A percentile compares a stretch with the other conserved stretches of the same genome.
phyloP scores from a whole-genome alignment of 441 rosid genomes.

The Corymbia citriodora region DNA sequence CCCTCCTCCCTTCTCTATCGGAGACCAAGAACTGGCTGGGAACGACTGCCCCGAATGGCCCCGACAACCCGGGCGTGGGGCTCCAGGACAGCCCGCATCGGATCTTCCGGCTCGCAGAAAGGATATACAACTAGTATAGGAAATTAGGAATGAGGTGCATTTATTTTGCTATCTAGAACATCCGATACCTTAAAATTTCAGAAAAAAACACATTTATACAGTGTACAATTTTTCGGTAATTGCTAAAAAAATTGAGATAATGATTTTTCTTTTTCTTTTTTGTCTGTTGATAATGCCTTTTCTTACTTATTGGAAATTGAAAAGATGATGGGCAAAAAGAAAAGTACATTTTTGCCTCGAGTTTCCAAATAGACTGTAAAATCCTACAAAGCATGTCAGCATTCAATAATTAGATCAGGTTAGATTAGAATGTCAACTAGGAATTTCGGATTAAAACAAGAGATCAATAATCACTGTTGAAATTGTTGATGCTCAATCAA shows the following conservation, averaged over 20 bases:
- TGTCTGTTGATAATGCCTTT: background rate
- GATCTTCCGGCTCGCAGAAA: background rate
- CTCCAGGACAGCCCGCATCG: background rate
- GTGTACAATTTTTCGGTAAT: too few species aligned
- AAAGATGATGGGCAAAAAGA: too few species aligned
- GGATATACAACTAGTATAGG: background rate
- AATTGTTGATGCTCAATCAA: background rate
- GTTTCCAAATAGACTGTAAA: background rate
- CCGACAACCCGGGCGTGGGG: background rate
- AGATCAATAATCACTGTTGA: background rate
- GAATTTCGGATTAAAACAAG: background rate
- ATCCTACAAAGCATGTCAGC: accelerated
- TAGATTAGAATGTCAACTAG: background rate
- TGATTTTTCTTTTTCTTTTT: too few species aligned
- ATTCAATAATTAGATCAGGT: accelerated
- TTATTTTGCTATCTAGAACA: background rate
- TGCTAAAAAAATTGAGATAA: background rate
- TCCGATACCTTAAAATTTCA: background rate
- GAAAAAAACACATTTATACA: background rate
- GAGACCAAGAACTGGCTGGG: background rate
- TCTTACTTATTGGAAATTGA: background rate
- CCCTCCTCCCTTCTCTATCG: background rate
- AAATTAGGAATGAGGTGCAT: background rate
- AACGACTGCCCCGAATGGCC: background rate
- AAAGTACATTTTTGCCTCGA: background rate